phyloP scores from a whole-genome alignment of 345 rosid genomes.

The Eucalyptus brandiana region DNA sequence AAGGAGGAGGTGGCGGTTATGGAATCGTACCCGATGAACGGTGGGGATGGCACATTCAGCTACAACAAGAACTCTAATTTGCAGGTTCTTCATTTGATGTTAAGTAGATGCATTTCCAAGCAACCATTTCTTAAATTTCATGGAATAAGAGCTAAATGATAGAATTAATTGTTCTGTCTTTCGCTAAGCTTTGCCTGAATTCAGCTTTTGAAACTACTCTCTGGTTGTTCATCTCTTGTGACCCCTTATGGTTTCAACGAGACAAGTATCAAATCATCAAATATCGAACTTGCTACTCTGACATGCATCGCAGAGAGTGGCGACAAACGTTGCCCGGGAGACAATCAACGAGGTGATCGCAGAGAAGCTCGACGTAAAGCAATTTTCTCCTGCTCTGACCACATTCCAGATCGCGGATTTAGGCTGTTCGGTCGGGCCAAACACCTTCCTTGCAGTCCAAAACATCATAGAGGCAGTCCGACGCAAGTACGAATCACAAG shows the following conservation, averaged over 20 bases:
- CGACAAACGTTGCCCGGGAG: conserved; percentile 7
- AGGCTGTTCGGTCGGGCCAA: conserved; percentile 53
- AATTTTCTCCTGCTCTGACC: not conserved
- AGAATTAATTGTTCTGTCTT: not conserved
- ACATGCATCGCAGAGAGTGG: not conserved
- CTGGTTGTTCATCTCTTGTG: not conserved
- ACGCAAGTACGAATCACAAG: conserved; percentile 1
- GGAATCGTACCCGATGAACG: conserved; percentile 18
- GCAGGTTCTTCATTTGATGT: conserved; percentile 20
- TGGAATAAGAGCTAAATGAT: not conserved
- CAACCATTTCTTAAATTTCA: not conserved
- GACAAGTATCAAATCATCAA: not conserved
- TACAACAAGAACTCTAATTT: conserved; percentile 32
- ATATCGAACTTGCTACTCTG: not conserved
- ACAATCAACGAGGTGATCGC: conserved; percentile 22
- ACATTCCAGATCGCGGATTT: conserved; percentile 33
- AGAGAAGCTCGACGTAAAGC: conserved; percentile 16
- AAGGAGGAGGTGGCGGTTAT: not conserved
- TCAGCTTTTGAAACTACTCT: not conserved
- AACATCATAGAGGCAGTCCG: conserved; percentile 28
- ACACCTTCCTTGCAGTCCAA: conserved; percentile 32
- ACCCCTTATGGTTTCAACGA: not conserved
- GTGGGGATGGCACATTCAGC: conserved; percentile 44
- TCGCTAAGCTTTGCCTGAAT: not conserved
- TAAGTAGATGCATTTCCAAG: not conserved